Evolutionary conservation across 192 early-diverging fungal species (phyloP).

Genomic region (Backusella tarrabulga): DNA sequence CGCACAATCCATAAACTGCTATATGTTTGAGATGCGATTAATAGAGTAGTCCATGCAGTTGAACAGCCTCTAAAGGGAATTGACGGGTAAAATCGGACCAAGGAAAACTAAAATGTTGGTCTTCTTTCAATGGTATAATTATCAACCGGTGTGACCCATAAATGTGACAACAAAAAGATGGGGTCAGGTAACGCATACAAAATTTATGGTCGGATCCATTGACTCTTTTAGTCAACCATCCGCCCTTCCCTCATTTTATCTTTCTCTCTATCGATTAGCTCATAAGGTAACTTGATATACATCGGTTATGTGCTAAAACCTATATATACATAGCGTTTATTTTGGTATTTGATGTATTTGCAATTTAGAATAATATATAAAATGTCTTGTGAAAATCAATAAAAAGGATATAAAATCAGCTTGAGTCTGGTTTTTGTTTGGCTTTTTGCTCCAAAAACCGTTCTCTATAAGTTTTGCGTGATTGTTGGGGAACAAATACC

Average conservation of each 20-base stretch:
- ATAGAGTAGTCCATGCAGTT: background rate
- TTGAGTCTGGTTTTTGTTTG: background rate
- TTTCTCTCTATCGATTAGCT: background rate
- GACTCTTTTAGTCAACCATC: background rate
- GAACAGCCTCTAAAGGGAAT: constrained; percentile 14
- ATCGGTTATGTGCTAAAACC: background rate
- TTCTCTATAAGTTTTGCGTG: constrained; percentile 7
- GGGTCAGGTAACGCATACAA: constrained; percentile 1
- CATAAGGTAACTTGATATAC: background rate
- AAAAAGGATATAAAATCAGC: background rate
- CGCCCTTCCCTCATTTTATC: background rate
- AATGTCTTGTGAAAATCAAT: background rate
- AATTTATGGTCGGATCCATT: background rate
- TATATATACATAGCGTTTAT: background rate
- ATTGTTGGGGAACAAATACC: constrained; percentile 7
- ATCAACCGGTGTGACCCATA: constrained; percentile 5
- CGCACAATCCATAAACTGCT: constrained; percentile 5
- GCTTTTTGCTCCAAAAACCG: constrained; percentile 5
- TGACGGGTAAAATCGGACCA: constrained; percentile 17
- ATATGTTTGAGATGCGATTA: constrained; percentile 10
- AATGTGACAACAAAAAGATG: background rate
- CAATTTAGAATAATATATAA: background rate
- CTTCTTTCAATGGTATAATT: background rate
- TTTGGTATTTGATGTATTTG: background rate
- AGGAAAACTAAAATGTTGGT: constrained; percentile 7